A percentile compares a stretch with the other conserved stretches of the same genome.
Conservation (phyloP, 768 basidiomycete genomes). For the Gautieria morchelliformis region DNA sequence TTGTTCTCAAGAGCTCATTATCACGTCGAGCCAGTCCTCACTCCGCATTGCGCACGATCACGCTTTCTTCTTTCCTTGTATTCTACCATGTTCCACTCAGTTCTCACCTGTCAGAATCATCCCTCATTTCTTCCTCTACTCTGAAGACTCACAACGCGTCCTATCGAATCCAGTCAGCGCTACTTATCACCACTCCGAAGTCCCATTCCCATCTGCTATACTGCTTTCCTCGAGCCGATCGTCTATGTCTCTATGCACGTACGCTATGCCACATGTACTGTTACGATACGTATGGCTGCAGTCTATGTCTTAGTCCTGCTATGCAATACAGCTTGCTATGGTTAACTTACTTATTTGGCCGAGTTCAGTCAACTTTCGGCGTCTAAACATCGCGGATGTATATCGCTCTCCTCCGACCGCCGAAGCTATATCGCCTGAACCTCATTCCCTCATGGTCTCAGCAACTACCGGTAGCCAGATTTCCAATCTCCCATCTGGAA, state of each 20-base stretch:
- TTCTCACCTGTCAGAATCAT: not conserved
- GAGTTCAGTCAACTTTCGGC: too few species aligned
- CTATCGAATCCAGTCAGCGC: too few species aligned
- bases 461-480: too few species aligned
- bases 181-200: not conserved
- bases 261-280: not conserved
- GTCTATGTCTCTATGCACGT: not conserved
- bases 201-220: not conserved
- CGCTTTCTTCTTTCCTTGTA: not conserved
- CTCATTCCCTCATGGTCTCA: too few species aligned
- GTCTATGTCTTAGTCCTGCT: not conserved
- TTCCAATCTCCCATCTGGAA: too few species aligned
- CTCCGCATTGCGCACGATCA: not conserved
- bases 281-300: not conserved
- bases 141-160: too few species aligned
- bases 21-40: not conserved
- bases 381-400: too few species aligned
- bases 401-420: too few species aligned
- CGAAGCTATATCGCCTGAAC: too few species aligned
- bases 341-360: not conserved
- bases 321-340: constrained; percentile 1
- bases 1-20: not conserved
- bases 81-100: not conserved
- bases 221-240: not conserved
- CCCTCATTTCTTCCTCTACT: not conserved